phyloP scores from a whole-genome alignment of 2,329 filamentous ascomycete genomes.

The Scytalidium lignicola region DNA sequence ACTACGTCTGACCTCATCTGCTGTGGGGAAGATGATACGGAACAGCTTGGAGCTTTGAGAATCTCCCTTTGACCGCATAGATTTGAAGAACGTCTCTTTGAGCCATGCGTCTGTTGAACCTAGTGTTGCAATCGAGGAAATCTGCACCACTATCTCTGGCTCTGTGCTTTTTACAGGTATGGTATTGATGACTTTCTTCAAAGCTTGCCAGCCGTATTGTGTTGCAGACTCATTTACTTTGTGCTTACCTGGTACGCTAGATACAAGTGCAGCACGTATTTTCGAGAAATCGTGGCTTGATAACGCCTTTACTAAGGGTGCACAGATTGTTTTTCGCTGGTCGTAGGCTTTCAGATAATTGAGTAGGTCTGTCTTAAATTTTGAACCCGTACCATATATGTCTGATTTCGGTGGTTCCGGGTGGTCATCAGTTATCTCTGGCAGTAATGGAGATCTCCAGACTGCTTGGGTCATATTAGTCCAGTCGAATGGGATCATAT shows the following conservation, averaged over 20 bases:
- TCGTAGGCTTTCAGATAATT: conserved; percentile 70
- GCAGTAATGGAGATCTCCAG: conserved; percentile 71
- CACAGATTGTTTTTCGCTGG: conserved; percentile 46
- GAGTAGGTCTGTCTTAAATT: conserved; percentile 73
- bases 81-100: conserved; percentile 54
- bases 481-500: conserved; percentile 88
- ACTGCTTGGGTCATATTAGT: conserved; percentile 79
- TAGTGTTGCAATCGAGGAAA: conserved; percentile 80
- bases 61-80: conserved; percentile 33
- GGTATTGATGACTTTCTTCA: conserved; percentile 53
- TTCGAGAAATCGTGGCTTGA: conserved; percentile 61
- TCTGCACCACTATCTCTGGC: conserved; percentile 53
- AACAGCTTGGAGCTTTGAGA: conserved; percentile 39
- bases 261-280: conserved; percentile 68
- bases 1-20: conserved; percentile 70
- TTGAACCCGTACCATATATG: conserved; percentile 52
- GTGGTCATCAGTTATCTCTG: conserved; percentile 24
- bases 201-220: conserved; percentile 71
- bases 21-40: conserved; percentile 75
- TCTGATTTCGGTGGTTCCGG: conserved; percentile 8
- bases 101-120: conserved; percentile 70
- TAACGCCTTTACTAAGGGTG: conserved; percentile 52
- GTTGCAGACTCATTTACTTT: conserved; percentile 43
- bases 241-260: conserved; percentile 70
- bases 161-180: conserved; percentile 40